These are phyloP conservation scores for Lactarius sp. DNA, from an alignment of 768 basidiomycete species.

Conservation along the genomic window DNA sequence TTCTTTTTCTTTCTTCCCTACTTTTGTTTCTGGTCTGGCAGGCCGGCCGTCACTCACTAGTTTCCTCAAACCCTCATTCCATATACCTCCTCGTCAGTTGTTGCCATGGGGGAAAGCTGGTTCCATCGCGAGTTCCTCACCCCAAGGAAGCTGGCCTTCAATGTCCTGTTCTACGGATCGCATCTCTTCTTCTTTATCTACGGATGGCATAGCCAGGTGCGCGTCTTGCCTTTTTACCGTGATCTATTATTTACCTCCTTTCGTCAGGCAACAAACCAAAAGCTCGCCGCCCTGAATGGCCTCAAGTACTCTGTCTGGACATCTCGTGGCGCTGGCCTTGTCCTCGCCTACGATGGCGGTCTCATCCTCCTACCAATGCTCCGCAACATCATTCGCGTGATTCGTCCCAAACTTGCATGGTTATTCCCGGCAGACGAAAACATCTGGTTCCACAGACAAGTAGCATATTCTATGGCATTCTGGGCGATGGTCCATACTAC, in stretches of 20 bases:
- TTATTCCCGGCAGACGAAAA: slow-evolving; percentile 91
- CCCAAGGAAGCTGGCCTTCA: slow-evolving; percentile 63
- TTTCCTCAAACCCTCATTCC: slow-evolving; percentile 23
- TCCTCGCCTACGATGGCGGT: slow-evolving; percentile 80
- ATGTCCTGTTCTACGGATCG: slow-evolving; percentile 72
- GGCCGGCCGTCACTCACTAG: slow-evolving; percentile 44
- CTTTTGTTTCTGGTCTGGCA: slow-evolving; percentile 39
- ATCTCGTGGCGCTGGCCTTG: slow-evolving; percentile 88
- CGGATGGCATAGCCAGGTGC: slow-evolving; percentile 85
- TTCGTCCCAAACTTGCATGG: slow-evolving; percentile 78
- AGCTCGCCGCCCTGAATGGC: slow-evolving; percentile 69
- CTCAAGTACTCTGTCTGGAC: slow-evolving; percentile 84
- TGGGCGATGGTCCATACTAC: slow-evolving; percentile 92
- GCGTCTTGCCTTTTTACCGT: slow-evolving; percentile 21
- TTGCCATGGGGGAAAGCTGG: slow-evolving; percentile 63
- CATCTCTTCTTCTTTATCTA: slow-evolving; percentile 73
- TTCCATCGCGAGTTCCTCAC: slow-evolving; percentile 64
- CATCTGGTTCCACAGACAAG: slow-evolving; percentile 93
- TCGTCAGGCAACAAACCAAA: slow-evolving; percentile 51
- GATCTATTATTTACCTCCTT: slow-evolving; percentile 1
- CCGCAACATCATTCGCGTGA: slow-evolving; percentile 78
- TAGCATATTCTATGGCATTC: slow-evolving; percentile 92
- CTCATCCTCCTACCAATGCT: slow-evolving; percentile 87
- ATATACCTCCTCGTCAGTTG: slow-evolving; percentile 27
- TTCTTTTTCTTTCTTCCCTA: slow-evolving; percentile 18